Conservation (phyloP, 2,329 filamentous ascomycete species). For the Fusarium dimerum region DNA sequence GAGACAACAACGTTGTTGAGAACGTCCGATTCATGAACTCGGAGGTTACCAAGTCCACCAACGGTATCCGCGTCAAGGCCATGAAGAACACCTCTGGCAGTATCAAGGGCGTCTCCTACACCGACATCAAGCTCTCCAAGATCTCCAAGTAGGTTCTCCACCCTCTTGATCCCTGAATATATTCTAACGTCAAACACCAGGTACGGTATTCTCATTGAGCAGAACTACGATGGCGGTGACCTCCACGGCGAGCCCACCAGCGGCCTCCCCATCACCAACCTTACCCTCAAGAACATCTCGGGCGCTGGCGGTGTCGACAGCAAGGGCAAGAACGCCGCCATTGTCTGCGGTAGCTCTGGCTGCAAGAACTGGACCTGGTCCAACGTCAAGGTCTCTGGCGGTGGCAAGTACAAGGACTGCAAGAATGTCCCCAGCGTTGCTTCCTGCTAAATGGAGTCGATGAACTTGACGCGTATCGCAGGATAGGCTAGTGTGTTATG, state of each 20-base stretch:
- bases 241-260: conserved; percentile 44
- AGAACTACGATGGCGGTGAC: conserved; percentile 50
- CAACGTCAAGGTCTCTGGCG: conserved; percentile 51
- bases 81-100: conserved; percentile 45
- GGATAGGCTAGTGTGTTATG: too few species aligned
- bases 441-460: conserved; percentile 9
- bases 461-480: too few species aligned
- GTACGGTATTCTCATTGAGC: conserved; percentile 40
- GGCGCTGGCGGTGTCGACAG: conserved; percentile 40
- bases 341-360: conserved; percentile 49
- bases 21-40: conserved; percentile 50
- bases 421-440: conserved; percentile 30
- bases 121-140: conserved; percentile 41
- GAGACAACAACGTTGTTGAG: conserved; percentile 53
- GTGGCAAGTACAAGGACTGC: conserved; percentile 40
- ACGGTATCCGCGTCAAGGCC: conserved; percentile 54
- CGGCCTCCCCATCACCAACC: conserved; percentile 51
- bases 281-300: conserved; percentile 43
- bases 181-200: not conserved
- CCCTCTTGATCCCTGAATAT: too few species aligned
- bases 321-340: conserved; percentile 46
- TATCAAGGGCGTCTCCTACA: conserved; percentile 45
- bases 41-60: conserved; percentile 51
- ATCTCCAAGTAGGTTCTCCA: conserved; percentile 35
- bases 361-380: conserved; percentile 55